Evolutionary conservation across 768 basidiomycete species (phyloP), one percentile per base, ranked within the genome.

Genomic region (Mycena floridula): DNA sequence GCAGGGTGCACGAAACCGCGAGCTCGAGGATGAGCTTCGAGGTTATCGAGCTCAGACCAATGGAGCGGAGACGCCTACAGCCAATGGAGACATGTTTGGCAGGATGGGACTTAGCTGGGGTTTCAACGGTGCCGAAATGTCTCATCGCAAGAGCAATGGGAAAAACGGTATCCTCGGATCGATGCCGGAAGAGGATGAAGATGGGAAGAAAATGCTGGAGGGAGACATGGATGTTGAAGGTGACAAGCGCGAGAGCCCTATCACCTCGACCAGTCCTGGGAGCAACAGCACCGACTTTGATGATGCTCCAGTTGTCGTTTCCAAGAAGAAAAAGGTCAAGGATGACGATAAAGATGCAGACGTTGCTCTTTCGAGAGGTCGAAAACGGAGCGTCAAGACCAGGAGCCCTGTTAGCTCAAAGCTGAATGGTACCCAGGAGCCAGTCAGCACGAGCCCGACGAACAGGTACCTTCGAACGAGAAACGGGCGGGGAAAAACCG

Each of bases 1-100:
- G 0, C 89, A 91, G 54, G 85, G 86, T 4, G 76, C 75, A 35
- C 71, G 89, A 8, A 90, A 89, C 59, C 69, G 85, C 30, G 87
- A 89, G 54, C 70, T 92, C 40, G 89, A 92, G 60, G 73, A 75
- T 41, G 80, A 85, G 62, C 73, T 90, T 27, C 73, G 74, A 37
- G 58, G 50, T 37, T 73, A 70, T 53, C 38, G 38, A 16, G 13
- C 38, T 39, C 22, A 15, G 8, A 16, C 38, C 23, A 16, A 16
- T 22, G 38, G 38, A n/a, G n/a, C n/a, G n/a, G n/a, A n/a, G n/a
- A n/a, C n/a, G n/a, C n/a, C n/a, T n/a, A n/a, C n/a, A n/a, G n/a
- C n/a, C n/a, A n/a, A n/a, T 16, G 9, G 23, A 16, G 38, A 20
- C 22, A 4, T 13, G n/a, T 16, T 5, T 16, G n/a, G 4, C 4